Conservation (phyloP, 306 rosid species). For the Castanopsis chinensis region DNA sequence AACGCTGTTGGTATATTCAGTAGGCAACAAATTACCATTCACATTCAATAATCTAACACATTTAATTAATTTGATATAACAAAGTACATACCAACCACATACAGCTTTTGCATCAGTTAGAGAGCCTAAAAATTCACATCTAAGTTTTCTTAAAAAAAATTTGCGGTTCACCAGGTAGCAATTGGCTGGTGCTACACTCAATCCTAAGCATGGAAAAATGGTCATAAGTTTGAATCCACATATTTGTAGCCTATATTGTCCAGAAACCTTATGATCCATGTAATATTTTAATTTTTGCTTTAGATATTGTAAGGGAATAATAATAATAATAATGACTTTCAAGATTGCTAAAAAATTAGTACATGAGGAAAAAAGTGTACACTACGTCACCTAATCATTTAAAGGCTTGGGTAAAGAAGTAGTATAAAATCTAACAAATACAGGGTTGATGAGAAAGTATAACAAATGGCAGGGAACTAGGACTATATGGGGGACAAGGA, state of each 20-base stretch:
- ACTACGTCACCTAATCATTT: neutral
- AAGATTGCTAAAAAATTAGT: neutral
- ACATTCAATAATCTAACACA: neutral
- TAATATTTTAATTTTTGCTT: neutral
- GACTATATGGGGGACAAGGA: neutral
- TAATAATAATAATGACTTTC: neutral
- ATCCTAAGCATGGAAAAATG: neutral
- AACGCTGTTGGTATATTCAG: neutral
- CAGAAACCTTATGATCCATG: neutral
- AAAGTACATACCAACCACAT: neutral
- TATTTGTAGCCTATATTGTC: neutral
- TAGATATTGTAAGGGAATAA: neutral
- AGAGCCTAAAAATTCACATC: neutral
- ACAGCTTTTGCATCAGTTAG: neutral
- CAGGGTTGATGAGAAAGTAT: neutral
- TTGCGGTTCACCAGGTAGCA: neutral
- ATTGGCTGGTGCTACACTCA: neutral
- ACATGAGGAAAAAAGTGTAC: neutral
- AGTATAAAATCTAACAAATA: neutral
- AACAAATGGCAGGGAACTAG: neutral
- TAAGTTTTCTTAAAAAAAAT: neutral
- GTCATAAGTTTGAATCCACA: neutral
- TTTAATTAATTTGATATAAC: neutral
- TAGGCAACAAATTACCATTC: neutral
- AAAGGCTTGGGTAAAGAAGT: neutral